Percentiles rank a stretch among this genome's conserved stretches.
Conservation (phyloP, 345 rosid species). For the Eucalyptus viminalis region DNA sequence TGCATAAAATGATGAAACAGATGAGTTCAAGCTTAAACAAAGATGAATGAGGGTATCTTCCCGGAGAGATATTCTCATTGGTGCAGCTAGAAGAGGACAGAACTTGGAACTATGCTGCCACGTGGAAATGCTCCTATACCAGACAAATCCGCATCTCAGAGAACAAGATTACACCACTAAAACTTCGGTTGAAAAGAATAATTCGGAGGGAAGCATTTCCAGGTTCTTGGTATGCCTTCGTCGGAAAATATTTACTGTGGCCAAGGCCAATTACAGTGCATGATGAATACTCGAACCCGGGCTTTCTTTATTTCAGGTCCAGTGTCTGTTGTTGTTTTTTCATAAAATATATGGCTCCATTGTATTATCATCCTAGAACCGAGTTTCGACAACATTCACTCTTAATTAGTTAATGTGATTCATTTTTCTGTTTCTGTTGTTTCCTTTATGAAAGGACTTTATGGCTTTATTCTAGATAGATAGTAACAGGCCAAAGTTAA, state of each 20-base stretch:
- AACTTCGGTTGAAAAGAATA: neutral
- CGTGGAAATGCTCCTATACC: neutral
- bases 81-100: neutral
- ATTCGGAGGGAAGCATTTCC: neutral
- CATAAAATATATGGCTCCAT: neutral
- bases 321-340: neutral
- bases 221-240: neutral
- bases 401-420: neutral
- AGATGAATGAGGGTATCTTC: neutral
- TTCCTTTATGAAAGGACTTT: neutral
- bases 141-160: neutral
- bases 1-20: neutral
- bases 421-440: neutral
- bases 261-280: neutral
- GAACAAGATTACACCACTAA: neutral
- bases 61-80: neutral
- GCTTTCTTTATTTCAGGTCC: neutral
- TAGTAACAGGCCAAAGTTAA: neutral
- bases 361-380: neutral
- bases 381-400: neutral
- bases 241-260: neutral
- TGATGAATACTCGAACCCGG: neutral
- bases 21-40: neutral
- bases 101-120: neutral
- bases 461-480: neutral